phyloP scores from a whole-genome alignment of 208 protist species.

The Leptomonas seymouri region DNA sequence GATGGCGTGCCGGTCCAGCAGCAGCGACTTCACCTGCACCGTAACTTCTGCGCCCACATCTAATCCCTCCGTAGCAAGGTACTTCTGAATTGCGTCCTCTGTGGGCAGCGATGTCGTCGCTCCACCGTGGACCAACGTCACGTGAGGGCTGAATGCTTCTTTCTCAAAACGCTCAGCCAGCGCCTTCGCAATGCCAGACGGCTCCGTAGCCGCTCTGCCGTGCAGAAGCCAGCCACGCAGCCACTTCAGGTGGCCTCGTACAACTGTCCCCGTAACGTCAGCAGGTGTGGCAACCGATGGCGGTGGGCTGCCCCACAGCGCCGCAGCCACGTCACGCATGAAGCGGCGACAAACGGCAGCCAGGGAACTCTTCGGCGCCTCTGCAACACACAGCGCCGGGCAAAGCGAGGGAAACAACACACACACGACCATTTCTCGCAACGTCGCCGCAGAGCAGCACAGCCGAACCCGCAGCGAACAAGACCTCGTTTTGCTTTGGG shows the following conservation, averaged over 20 bases:
- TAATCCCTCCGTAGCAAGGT: slow-evolving; percentile 24
- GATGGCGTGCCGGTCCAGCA: slow-evolving; percentile 73
- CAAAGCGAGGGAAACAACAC: slow-evolving; percentile 12
- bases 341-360: neutral
- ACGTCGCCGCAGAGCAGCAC: slow-evolving; percentile 3
- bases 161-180: slow-evolving; percentile 61
- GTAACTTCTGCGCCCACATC: slow-evolving; percentile 36
- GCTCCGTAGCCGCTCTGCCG: slow-evolving; percentile 11
- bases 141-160: slow-evolving; percentile 41
- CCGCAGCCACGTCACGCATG: neutral
- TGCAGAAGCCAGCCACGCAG: slow-evolving; percentile 74
- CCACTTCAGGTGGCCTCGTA: slow-evolving; percentile 71
- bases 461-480: slow-evolving; percentile 21
- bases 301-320: slow-evolving; percentile 7
- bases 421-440: slow-evolving; percentile 11
- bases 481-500: neutral
- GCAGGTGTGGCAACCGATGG: neutral
- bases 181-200: slow-evolving; percentile 26
- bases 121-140: slow-evolving; percentile 58
- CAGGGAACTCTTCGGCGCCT: slow-evolving; percentile 1
- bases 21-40: slow-evolving; percentile 46
- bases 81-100: slow-evolving; percentile 10
- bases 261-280: slow-evolving; percentile 16
- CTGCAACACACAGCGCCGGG: neutral
- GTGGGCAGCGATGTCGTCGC: neutral